Conservation (phyloP, 2,329 filamentous ascomycete species). For the Colletotrichum sp. region DNA sequence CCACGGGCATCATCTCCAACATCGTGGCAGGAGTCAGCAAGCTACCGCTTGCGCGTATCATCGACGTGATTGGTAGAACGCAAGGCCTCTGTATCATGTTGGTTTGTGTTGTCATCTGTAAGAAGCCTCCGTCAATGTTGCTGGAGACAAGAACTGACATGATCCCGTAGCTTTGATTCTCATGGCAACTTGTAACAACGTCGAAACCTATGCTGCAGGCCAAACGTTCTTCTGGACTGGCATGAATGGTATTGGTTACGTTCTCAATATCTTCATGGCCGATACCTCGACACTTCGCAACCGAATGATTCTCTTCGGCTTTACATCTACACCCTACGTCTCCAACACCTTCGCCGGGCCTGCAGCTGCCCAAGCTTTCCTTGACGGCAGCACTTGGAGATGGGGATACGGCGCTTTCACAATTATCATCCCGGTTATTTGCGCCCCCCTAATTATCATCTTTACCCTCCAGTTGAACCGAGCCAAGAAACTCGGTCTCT, state of each 20-base stretch:
- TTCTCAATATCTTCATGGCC: constrained; percentile 34
- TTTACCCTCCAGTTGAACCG: constrained; percentile 19
- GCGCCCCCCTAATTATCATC: constrained; percentile 12
- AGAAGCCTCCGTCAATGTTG: background rate
- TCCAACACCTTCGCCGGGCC: constrained; percentile 37
- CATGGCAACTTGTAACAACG: constrained; percentile 60
- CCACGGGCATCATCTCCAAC: constrained; percentile 49
- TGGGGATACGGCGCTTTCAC: constrained; percentile 59
- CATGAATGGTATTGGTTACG: constrained; percentile 31
- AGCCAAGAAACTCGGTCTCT: constrained; percentile 18
- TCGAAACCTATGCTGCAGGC: constrained; percentile 47
- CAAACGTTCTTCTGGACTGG: constrained; percentile 66
- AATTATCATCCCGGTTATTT: constrained; percentile 54
- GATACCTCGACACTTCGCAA: constrained; percentile 35
- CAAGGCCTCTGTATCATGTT: constrained; percentile 38
- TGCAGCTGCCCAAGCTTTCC: constrained; percentile 28
- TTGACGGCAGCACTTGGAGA: constrained; percentile 29
- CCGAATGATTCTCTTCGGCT: constrained; percentile 35
- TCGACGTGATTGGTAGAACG: constrained; percentile 42
- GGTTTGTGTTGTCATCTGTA: constrained; percentile 8
- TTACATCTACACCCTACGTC: constrained; percentile 39
- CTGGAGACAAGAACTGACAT: constrained; percentile 26
- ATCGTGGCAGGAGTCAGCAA: constrained; percentile 32
- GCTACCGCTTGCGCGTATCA: constrained; percentile 40
- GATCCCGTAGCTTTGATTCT: constrained; percentile 51